Conservation (phyloP, 1,284 basidiomycete genomes). For the Phellinidium pouzarii region DNA sequence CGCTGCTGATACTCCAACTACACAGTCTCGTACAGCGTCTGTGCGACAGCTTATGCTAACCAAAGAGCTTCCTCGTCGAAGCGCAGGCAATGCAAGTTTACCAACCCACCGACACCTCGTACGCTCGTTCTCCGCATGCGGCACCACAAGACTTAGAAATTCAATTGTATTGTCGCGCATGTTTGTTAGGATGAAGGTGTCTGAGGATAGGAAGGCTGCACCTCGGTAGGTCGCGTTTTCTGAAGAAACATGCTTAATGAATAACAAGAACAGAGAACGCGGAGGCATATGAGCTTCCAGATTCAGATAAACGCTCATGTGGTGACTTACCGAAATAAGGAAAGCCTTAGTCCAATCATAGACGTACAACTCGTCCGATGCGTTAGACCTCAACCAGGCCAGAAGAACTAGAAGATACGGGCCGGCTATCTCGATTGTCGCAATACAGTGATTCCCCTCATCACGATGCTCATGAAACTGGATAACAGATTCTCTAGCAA, state of each 20-base stretch:
- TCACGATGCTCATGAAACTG: conserved; percentile 28
- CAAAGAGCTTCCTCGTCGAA: conserved; percentile 12
- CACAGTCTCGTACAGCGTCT: conserved; percentile 7
- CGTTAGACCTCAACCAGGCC: conserved; percentile 23
- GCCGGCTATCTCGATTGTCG: conserved; percentile 42
- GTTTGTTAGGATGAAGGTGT: conserved; percentile 17
- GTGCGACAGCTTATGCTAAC: conserved; percentile 17
- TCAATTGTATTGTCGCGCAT: conserved; percentile 16
- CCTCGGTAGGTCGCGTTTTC: conserved; percentile 15
- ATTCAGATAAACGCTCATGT: conserved; percentile 1
- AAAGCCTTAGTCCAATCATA: conserved; percentile 14
- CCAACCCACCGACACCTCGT: conserved; percentile 5
- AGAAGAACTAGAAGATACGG: conserved; percentile 39
- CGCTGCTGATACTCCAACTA: background rate
- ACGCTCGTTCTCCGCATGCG: background rate
- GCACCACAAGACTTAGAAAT: conserved; percentile 5
- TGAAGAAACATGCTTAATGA: conserved; percentile 14
- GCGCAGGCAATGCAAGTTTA: conserved; percentile 11
- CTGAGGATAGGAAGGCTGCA: conserved; percentile 12
- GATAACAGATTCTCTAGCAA: conserved; percentile 31
- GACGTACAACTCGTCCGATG: conserved; percentile 16
- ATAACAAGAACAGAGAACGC: too few species aligned
- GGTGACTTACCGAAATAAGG: conserved; percentile 12
- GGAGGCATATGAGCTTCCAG: background rate
- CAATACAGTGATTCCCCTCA: conserved; percentile 13